A percentile compares a stretch with the other conserved stretches of the same genome.
These are phyloP conservation scores for Clavispora asparagi DNA, from an alignment of 805 yeast genomes.

Conservation along the genomic window DNA sequence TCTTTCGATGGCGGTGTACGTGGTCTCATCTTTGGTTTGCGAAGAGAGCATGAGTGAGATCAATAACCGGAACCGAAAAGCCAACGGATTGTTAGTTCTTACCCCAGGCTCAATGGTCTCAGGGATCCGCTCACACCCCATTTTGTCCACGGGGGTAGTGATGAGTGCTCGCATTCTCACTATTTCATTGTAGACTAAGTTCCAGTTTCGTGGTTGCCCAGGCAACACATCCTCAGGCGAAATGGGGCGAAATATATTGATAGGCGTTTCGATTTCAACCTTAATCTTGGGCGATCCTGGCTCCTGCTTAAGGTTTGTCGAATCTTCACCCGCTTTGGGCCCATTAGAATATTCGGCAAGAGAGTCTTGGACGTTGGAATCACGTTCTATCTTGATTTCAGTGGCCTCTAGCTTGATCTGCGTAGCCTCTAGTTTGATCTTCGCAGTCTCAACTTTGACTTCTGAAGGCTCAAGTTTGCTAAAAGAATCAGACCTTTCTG, in stretches of 20 bases:
- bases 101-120: constrained; percentile 35
- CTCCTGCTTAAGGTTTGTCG: background rate
- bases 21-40: constrained; percentile 88
- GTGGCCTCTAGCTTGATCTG: background rate
- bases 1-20: constrained; percentile 62
- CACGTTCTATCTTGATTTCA: background rate
- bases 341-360: too few species aligned
- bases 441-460: background rate
- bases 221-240: constrained; percentile 3
- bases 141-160: constrained; percentile 80
- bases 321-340: too few species aligned
- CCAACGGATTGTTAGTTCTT: constrained; percentile 26
- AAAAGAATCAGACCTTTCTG: too few species aligned
- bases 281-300: background rate
- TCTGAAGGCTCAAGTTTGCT: background rate
- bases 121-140: constrained; percentile 74
- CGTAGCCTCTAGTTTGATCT: background rate
- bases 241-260: constrained; percentile 10
- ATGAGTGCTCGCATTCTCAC: constrained; percentile 61
- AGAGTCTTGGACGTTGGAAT: too few species aligned
- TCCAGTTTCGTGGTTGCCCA: constrained; percentile 36
- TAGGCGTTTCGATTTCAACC: background rate
- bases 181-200: constrained; percentile 52
- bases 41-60: constrained; percentile 83
- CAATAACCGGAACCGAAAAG: constrained; percentile 65